Conservation (phyloP, 192 early-diverging fungal genomes). For the Linnemannia schmuckeri region DNA sequence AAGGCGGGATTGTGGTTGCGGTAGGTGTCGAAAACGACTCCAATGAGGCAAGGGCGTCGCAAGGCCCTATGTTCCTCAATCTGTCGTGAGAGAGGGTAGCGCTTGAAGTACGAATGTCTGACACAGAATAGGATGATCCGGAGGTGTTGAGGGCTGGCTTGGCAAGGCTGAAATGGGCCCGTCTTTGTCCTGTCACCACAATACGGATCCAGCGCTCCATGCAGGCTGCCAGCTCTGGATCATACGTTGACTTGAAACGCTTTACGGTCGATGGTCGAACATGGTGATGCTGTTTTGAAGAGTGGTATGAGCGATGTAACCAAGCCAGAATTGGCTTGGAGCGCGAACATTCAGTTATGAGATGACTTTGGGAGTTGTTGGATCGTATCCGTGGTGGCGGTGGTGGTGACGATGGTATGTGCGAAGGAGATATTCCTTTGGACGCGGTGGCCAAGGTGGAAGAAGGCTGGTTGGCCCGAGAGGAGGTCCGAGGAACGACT, state of each 20-base stretch:
- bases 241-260: conserved; percentile 18
- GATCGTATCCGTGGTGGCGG: not conserved
- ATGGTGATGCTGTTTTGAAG: not conserved
- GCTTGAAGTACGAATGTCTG: conserved; percentile 1
- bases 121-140: conserved; percentile 11
- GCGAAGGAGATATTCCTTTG: not conserved
- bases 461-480: conserved; percentile 12
- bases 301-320: not conserved
- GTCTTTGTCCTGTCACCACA: conserved; percentile 21
- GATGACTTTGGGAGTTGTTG: not conserved
- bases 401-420: not conserved
- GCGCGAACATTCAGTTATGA: not conserved
- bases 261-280: not conserved
- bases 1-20: not conserved
- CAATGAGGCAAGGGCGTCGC: not conserved
- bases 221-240: conserved; percentile 32
- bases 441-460: conserved; percentile 12
- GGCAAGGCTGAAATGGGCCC: conserved; percentile 28
- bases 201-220: conserved; percentile 49
- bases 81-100: not conserved
- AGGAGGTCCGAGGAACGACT: conserved; percentile 16
- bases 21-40: not conserved
- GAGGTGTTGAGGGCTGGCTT: conserved; percentile 9
- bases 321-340: not conserved
- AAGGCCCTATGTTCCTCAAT: not conserved